A percentile compares a stretch with the other conserved stretches of the same genome.
These are phyloP conservation scores for Cystobasidium sp. DNA, from an alignment of 1,284 basidiomycete genomes.

Conservation along the genomic window DNA sequence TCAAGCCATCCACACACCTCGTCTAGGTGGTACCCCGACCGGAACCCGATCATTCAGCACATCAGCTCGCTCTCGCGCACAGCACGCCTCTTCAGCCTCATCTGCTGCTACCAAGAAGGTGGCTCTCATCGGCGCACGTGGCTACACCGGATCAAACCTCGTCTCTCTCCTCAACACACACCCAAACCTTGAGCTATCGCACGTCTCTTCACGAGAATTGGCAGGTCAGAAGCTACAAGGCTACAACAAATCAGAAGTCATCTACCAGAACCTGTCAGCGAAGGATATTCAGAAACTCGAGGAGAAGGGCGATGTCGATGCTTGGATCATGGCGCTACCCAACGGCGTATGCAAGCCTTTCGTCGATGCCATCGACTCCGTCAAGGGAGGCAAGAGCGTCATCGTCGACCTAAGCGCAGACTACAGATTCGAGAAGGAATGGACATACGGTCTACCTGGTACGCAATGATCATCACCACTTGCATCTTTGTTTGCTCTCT, in stretches of 20 bases:
- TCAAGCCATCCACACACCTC: constrained; percentile 63
- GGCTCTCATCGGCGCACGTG: constrained; percentile 93
- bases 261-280: constrained; percentile 76
- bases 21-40: constrained; percentile 56
- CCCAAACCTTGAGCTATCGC: constrained; percentile 83
- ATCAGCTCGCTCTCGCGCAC: constrained; percentile 61
- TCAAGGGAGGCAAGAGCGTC: constrained; percentile 69
- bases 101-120: constrained; percentile 69
- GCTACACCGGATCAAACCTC: constrained; percentile 91
- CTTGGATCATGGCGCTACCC: constrained; percentile 97
- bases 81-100: constrained; percentile 24
- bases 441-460: constrained; percentile 99
- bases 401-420: constrained; percentile 94
- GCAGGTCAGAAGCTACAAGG: constrained; percentile 78
- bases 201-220: constrained; percentile 95
- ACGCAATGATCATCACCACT: constrained; percentile 60
- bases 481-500: constrained; percentile 55
- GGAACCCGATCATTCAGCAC: constrained; percentile 73
- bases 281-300: constrained; percentile 84
- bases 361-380: constrained; percentile 89
- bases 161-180: constrained; percentile 82
- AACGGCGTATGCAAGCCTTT: constrained; percentile 98
- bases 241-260: constrained; percentile 78
- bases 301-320: constrained; percentile 83
- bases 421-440: constrained; percentile 89